Conservation (phyloP, 257 asterid genomes). For the Solanum raphanifolium region DNA sequence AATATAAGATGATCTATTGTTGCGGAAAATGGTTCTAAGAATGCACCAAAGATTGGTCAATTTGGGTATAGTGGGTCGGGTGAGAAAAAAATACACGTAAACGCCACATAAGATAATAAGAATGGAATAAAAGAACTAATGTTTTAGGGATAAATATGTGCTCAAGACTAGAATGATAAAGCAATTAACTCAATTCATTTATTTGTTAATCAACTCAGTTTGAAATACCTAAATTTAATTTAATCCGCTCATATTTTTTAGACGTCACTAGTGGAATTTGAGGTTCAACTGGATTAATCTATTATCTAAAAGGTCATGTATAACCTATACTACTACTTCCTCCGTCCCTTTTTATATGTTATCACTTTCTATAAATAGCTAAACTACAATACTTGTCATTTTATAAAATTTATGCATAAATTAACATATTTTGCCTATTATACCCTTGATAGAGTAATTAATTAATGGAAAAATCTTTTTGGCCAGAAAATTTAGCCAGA, state of each 20-base stretch:
- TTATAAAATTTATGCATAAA: too few relatives aligned
- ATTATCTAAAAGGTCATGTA: background rate
- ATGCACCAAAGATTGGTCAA: background rate
- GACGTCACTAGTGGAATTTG: background rate
- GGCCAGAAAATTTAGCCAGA: too few relatives aligned
- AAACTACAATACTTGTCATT: accelerated
- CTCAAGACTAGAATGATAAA: background rate
- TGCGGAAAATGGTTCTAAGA: background rate
- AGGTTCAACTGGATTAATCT: background rate
- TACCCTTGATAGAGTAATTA: too few relatives aligned
- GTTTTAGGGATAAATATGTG: background rate
- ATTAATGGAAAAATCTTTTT: too few relatives aligned
- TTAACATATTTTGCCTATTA: too few relatives aligned
- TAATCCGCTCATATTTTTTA: background rate
- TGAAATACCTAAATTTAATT: background rate
- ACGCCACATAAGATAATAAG: background rate
- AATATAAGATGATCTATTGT: too few relatives aligned
- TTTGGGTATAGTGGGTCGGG: background rate
- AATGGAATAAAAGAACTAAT: too few relatives aligned
- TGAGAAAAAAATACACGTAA: too few relatives aligned
- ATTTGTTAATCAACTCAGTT: background rate
- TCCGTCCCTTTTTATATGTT: too few relatives aligned
- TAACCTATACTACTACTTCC: background rate
- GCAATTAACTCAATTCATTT: background rate
- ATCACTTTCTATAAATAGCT: too few relatives aligned